Evolutionary conservation across 164 flowering plant species (phyloP).

Genomic region (Annona squamosa): DNA sequence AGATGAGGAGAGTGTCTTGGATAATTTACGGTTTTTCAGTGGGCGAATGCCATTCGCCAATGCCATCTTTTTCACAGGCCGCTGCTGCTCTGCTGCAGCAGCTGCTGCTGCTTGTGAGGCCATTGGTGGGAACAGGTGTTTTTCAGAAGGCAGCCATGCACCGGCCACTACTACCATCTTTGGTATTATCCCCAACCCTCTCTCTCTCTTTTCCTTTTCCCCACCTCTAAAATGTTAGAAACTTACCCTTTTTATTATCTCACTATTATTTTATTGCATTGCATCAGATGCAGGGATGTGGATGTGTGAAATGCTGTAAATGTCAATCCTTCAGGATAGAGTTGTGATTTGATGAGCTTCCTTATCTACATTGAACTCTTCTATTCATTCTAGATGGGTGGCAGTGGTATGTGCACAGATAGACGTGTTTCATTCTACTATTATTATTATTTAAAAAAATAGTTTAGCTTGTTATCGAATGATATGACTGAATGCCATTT

Average conservation of each 20-base stretch:
- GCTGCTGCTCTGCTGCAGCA: not conserved
- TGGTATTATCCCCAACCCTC: constrained; percentile 14
- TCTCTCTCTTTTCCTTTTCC: not conserved
- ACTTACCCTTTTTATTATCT: not conserved
- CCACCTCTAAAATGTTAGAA: too few relatives aligned
- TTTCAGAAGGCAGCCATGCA: constrained; percentile 15
- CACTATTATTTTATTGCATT: not conserved
- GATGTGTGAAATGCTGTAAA: not conserved
- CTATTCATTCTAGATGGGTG: not conserved
- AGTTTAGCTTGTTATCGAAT: too few relatives aligned
- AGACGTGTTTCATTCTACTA: not conserved
- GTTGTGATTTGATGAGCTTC: not conserved
- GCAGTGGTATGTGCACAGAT: not conserved
- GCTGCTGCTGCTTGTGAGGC: not conserved
- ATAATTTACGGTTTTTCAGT: constrained; percentile 12
- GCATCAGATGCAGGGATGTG: not conserved
- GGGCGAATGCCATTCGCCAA: constrained; percentile 26
- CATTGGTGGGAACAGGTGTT: constrained; percentile 30
- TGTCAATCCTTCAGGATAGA: not conserved
- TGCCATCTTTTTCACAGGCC: constrained; percentile 15
- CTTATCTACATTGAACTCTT: not conserved
- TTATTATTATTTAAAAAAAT: too few relatives aligned
- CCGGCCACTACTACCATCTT: not conserved
- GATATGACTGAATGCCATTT: too few relatives aligned
- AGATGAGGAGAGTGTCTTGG: constrained; percentile 12